A percentile compares a stretch with the other conserved stretches of the same genome.
These are phyloP conservation scores for Rhizophagus sp. DNA, from an alignment of 192 early-diverging fungal genomes.

Conservation along the genomic window DNA sequence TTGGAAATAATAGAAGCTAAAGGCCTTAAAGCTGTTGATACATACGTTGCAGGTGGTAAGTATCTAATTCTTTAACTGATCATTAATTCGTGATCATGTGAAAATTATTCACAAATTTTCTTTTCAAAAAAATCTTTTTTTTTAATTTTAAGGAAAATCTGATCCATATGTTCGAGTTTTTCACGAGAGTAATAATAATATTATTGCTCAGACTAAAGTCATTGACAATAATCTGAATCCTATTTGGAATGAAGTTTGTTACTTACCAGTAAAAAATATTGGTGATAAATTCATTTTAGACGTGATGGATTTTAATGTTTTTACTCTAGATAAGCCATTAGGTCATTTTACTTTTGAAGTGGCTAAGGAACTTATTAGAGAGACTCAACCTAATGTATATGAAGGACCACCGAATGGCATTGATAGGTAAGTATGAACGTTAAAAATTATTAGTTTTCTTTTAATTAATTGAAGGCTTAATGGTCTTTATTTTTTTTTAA, in stretches of 20 bases:
- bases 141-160: conserved; percentile 65
- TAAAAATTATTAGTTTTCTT: neutral
- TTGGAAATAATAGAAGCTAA: conserved; percentile 22
- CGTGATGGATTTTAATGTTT: conserved; percentile 86
- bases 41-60: conserved; percentile 15
- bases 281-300: conserved; percentile 76
- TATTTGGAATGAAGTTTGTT: conserved; percentile 89
- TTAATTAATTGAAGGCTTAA: neutral
- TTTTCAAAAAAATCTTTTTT: too few relatives aligned
- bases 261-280: conserved; percentile 77
- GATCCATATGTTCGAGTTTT: conserved; percentile 87
- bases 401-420: conserved; percentile 32
- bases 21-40: conserved; percentile 7
- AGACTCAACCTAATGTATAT: conserved; percentile 42
- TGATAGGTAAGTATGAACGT: conserved; percentile 31
- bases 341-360: conserved; percentile 68
- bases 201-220: conserved; percentile 74
- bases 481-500: too few relatives aligned
- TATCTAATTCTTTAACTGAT: neutral
- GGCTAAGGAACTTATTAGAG: conserved; percentile 57
- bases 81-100: neutral
- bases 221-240: conserved; percentile 86
- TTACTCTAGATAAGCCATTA: conserved; percentile 83
- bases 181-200: conserved; percentile 31
- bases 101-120: neutral